Evolutionary conservation across 2,329 filamentous ascomycete genomes (phyloP), one percentile per base, ranked within the genome.

Genomic region (Ilyonectria robusta): DNA sequence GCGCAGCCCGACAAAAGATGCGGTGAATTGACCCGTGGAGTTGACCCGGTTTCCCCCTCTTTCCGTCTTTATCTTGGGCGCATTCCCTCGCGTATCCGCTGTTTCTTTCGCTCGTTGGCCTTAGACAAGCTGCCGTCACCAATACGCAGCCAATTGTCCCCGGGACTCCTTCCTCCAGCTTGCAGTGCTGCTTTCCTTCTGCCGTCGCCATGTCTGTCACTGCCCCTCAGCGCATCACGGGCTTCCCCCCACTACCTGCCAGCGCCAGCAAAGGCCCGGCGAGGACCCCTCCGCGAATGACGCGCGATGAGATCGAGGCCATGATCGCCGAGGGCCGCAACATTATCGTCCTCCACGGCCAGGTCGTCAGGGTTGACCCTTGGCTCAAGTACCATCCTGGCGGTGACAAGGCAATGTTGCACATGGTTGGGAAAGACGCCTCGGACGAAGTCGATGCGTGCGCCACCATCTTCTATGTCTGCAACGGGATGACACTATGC

Each of bases 391-490:
- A 93, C 77, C 96, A 98, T 77, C 96, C 96, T 13, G 96, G 96
- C 64, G 96, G 96, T 73, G 91, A 95, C 75, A 96, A 94, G 82
- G 89, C 95, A 61, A 97, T 99, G 71, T 85, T 90, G 78, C 96
- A 99, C 78, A 96, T 98, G 94, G 89, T 98, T 67, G 94, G 94
- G 68, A 90, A 92, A 81, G 94, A 97, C 88, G 95, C 94, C 57
- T 98, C 95, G 11, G 95, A 98, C 80, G 96, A 98, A 82, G 91
- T 98, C 68, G 94, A 92, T 80, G 93, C 92, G 94, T 98, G 87
- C 57, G 92, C 51, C 57, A 66, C 62, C 62, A 48, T 29, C 15
- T 57, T 58, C 51, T 37, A 55, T 8, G 26, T 54, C 15, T 46
- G 4, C 33, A 21, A 51, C 15, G 7, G 23, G 15, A 54, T 13